These are phyloP conservation scores for Apiosordaria backusii DNA, from an alignment of 495 filamentous ascomycete species.

Conservation along the genomic window DNA sequence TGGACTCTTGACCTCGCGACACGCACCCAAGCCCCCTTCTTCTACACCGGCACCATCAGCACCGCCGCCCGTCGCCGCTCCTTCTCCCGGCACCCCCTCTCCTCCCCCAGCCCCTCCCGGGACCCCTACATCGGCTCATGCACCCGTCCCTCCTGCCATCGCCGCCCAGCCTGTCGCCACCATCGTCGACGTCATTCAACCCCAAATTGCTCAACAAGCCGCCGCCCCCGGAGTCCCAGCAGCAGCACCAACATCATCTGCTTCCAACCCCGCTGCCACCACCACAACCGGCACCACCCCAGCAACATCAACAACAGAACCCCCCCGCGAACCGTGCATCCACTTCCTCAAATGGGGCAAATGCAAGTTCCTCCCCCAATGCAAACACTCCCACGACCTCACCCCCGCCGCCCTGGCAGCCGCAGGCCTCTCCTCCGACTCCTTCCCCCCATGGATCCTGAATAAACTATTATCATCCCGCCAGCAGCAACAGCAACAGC, in stretches of 20 bases:
- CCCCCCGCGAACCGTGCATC: constrained; percentile 39
- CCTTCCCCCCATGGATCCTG: not conserved
- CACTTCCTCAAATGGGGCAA: not conserved
- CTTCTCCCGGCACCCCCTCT: not conserved
- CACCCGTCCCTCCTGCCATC: not conserved
- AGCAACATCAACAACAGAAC: not conserved
- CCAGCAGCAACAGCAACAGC: not conserved
- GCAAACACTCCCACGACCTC: not conserved
- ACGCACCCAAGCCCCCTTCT: not conserved
- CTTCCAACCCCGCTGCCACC: no score
- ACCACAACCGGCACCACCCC: no score
- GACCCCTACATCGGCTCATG: not conserved
- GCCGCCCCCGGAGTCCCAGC: not conserved
- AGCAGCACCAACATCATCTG: no score
- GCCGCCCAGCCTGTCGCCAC: not conserved
- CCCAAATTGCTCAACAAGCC: not conserved
- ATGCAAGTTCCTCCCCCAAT: not conserved
- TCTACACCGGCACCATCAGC: not conserved
- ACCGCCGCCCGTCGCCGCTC: not conserved
- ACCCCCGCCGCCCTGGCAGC: not conserved
- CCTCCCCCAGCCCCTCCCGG: not conserved
- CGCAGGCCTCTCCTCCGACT: not conserved
- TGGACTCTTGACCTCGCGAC: not conserved
- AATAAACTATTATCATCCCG: not conserved
- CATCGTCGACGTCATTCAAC: not conserved